Conservation (phyloP, 495 filamentous ascomycete species). For the Hypoxylon fuscum region DNA sequence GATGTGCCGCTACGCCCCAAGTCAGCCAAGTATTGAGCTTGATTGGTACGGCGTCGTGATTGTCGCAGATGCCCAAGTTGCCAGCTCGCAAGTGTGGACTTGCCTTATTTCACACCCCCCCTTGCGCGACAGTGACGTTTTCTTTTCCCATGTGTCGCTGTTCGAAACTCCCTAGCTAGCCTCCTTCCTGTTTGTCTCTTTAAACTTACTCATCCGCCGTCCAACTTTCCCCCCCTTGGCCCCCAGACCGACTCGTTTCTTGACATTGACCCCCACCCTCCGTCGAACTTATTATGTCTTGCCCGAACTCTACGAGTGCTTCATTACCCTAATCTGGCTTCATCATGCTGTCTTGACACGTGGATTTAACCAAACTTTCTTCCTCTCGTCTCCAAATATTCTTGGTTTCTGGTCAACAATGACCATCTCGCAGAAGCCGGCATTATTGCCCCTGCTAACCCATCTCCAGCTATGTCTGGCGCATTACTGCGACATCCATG, state of each 20-base stretch:
- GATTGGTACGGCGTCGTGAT: slow-evolving; percentile 35
- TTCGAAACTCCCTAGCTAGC: slow-evolving; percentile 26
- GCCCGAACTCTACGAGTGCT: slow-evolving; percentile 7
- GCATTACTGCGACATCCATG: slow-evolving; percentile 96
- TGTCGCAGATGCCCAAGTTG: slow-evolving; percentile 35
- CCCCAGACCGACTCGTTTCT: slow-evolving; percentile 26
- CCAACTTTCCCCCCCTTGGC: slow-evolving; percentile 7
- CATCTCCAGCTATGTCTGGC: slow-evolving; percentile 84
- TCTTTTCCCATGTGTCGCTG: slow-evolving; percentile 7
- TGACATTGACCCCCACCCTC: slow-evolving; percentile 25
- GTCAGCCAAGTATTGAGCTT: slow-evolving; percentile 31
- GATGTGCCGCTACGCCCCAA: slow-evolving; percentile 40
- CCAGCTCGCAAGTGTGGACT: slow-evolving; percentile 28
- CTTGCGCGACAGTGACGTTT: slow-evolving; percentile 42
- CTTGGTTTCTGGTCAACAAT: slow-evolving; percentile 16
- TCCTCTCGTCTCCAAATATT: slow-evolving; percentile 3
- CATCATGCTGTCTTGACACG: slow-evolving; percentile 28
- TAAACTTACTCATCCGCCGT: slow-evolving; percentile 24
- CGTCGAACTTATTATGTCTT: slow-evolving; percentile 19
- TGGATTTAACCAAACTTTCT: slow-evolving; percentile 9
- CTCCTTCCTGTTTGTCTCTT: slow-evolving; percentile 31
- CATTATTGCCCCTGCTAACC: slow-evolving; percentile 50
- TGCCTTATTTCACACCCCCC: slow-evolving; percentile 16
- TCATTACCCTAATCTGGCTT: slow-evolving; percentile 8
- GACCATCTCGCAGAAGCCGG: slow-evolving; percentile 37